Evolutionary conservation across 345 rosid genomes (phyloP).

Genomic region (Melaleuca quinquenervia): DNA sequence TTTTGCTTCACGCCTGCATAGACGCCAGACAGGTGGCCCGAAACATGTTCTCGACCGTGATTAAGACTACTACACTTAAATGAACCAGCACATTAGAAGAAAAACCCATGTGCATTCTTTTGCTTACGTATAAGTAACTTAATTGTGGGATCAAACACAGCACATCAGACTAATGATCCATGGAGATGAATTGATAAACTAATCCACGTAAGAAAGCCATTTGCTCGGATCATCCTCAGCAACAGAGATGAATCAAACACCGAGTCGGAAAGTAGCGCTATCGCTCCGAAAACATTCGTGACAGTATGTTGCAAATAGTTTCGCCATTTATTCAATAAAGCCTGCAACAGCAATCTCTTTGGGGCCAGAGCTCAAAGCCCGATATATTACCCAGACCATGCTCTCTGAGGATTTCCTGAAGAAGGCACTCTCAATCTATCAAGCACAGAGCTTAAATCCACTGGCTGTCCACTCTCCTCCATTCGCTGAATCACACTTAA

Average conservation of each 20-base stretch:
- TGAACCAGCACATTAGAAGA: not conserved
- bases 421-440: constrained; percentile 61
- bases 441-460: constrained; percentile 73
- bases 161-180: not conserved
- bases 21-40: not conserved
- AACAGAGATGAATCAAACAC: not conserved
- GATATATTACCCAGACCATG: constrained; percentile 38
- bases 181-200: not conserved
- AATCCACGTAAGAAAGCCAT: not conserved
- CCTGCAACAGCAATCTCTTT: not conserved
- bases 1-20: not conserved
- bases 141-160: not conserved
- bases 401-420: constrained; percentile 59
- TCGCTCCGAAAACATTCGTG: not conserved
- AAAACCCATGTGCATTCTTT: not conserved
- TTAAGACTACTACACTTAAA: not conserved
- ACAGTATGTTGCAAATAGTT: not conserved
- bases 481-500: constrained; percentile 71
- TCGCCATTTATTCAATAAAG: not conserved
- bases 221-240: not conserved
- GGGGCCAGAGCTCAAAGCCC: not conserved
- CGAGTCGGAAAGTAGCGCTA: not conserved
- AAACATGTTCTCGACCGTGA: not conserved
- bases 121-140: not conserved
- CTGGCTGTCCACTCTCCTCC: constrained; percentile 87